Conservation (phyloP, 371 early-diverging fungal genomes). For the Conidiobolus incongruus region DNA sequence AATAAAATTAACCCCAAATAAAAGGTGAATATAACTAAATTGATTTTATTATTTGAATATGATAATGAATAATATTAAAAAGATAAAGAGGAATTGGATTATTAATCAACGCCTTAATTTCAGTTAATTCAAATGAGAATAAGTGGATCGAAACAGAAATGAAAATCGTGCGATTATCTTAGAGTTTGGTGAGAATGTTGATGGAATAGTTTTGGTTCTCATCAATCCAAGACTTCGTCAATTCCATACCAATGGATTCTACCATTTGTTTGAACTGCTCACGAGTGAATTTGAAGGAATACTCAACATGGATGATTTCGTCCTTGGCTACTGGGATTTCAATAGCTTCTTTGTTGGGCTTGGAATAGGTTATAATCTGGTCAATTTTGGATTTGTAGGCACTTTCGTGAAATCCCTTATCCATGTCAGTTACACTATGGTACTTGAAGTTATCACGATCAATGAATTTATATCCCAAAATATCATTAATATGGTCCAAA, state of each 20-base stretch:
- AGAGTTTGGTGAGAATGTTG: constrained; percentile 45
- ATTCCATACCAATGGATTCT: constrained; percentile 21
- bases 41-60: no score
- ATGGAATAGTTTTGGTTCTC: constrained; percentile 31
- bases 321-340: constrained; percentile 29
- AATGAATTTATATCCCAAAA: constrained; percentile 30
- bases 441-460: constrained; percentile 38
- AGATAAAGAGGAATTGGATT: no score
- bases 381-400: constrained; percentile 34
- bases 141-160: no score
- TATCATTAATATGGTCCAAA: constrained; percentile 43
- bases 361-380: constrained; percentile 18
- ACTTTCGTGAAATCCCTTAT: constrained; percentile 56
- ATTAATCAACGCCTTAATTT: no score
- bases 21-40: no score
- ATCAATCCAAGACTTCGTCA: constrained; percentile 36
- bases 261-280: constrained; percentile 31
- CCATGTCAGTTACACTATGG: constrained; percentile 41
- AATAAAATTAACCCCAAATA: no score
- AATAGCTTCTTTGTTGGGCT: constrained; percentile 8
- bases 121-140: no score
- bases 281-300: constrained; percentile 57
- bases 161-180: no score
- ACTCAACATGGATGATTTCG: constrained; percentile 75
- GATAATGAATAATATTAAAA: no score